Conservation (phyloP, 2,329 filamentous ascomycete genomes). For the Penicillium capsulatum region DNA sequence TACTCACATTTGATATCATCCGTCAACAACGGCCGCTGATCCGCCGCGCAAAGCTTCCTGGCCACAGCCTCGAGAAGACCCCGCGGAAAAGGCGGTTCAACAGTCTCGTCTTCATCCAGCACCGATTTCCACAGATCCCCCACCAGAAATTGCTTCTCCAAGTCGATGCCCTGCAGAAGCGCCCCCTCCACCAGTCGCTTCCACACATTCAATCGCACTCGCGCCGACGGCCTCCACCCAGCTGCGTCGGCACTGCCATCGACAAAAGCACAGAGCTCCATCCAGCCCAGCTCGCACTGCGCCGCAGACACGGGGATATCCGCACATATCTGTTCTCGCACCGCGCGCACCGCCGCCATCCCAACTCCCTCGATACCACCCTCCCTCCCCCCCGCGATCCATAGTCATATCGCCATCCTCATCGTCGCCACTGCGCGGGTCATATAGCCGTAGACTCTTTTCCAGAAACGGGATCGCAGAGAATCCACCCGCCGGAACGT, state of each 20-base stretch:
- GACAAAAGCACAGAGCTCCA: constrained; percentile 52
- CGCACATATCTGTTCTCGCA: constrained; percentile 42
- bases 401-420: constrained; percentile 18
- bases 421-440: constrained; percentile 18
- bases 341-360: constrained; percentile 26
- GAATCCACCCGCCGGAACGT: constrained; percentile 30
- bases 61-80: constrained; percentile 39
- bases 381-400: constrained; percentile 17
- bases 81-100: constrained; percentile 30
- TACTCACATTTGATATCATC: constrained; percentile 38
- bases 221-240: constrained; percentile 48
- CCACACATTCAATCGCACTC: constrained; percentile 49
- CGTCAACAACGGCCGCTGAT: constrained; percentile 17
- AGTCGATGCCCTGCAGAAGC: constrained; percentile 38
- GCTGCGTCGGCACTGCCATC: constrained; percentile 22
- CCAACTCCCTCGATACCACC: no score
- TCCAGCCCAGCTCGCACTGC: constrained; percentile 51
- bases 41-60: constrained; percentile 31
- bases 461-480: constrained; percentile 31
- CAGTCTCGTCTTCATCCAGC: constrained; percentile 31
- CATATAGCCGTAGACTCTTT: constrained; percentile 30
- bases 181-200: constrained; percentile 38
- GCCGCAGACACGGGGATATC: constrained; percentile 51
- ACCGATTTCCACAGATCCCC: constrained; percentile 40
- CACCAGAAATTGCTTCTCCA: constrained; percentile 42